These are phyloP conservation scores for Tetragonia tetragonoides DNA, from an alignment of 148 eudicot genomes.

Conservation along the genomic window DNA sequence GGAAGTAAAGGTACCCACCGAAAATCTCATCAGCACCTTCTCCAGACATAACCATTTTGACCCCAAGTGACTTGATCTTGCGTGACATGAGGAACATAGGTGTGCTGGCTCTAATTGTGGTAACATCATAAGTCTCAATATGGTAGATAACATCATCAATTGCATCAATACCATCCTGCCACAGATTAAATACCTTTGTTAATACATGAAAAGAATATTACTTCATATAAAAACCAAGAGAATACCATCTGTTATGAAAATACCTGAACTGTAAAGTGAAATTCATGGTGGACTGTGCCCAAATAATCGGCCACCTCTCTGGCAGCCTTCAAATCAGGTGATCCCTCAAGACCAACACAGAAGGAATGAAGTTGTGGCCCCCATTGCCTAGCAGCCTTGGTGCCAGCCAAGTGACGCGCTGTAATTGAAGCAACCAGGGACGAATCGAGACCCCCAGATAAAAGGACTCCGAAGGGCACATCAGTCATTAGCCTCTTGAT, in stretches of 20 bases:
- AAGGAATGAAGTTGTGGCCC: constrained; percentile 89
- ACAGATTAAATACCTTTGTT: neutral
- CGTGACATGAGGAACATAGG: constrained; percentile 98
- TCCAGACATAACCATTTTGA: constrained; percentile 94
- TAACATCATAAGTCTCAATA: constrained; percentile 83
- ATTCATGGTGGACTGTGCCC: constrained; percentile 91
- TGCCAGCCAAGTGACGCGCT: constrained; percentile 70
- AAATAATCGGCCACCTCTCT: constrained; percentile 86
- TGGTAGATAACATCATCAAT: constrained; percentile 95
- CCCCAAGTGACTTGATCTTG: constrained; percentile 91
- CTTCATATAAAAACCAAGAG: neutral
- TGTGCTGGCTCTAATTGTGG: constrained; percentile 90
- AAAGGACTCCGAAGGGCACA: constrained; percentile 93
- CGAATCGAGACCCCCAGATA: constrained; percentile 92
- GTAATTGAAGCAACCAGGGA: constrained; percentile 83
- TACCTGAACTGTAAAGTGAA: constrained; percentile 88
- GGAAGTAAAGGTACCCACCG: constrained; percentile 92
- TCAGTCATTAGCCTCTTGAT: constrained; percentile 87
- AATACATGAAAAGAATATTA: constrained; percentile 3
- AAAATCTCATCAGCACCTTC: constrained; percentile 93
- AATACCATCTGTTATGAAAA: neutral
- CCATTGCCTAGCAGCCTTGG: constrained; percentile 80
- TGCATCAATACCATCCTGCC: constrained; percentile 92
- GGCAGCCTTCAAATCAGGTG: constrained; percentile 85
- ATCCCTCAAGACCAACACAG: constrained; percentile 96